Evolutionary conservation across 306 rosid species (phyloP), one percentile per base, ranked within the genome.

Genomic region (Cicer judaicum): DNA sequence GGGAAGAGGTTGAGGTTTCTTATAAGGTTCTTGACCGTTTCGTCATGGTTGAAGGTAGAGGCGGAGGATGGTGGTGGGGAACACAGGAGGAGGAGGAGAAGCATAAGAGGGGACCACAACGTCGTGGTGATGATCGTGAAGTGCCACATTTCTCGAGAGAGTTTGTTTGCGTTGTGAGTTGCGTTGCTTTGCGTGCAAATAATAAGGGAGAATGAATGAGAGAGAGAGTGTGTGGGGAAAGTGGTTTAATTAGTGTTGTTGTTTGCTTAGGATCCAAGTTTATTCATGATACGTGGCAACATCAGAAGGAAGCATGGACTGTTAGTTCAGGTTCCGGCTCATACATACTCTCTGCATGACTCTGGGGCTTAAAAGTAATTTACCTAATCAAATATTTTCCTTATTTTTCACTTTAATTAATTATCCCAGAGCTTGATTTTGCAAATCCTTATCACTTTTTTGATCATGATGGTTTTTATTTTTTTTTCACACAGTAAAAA

Each of bases 1-100:
- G 98, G 98, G 70, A 91, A 93, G 61, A 93, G 85, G 64, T 93
- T 93, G 50, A 93, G 87, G 54, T 77, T 89, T 7, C 84, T 70
- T 78, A 93, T 89, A 5, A 93, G 84, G 75, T 85, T 74, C 79
- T 84, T 7, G 8, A 6, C 54, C 0, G 1, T 8, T 29, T 29
- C 36, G 0, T 44, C 71, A 7, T 19, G 3, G 54, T 65, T 43
- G 40, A 47, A 12, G 4, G 9, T 64, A 12, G 34, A 0, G 54
- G 60, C 70, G 54, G 78, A 79, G 55, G 86, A 66, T 9, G 87
- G 72, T 62, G 71, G 80, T 42, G 77, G 19, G 6, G 44, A 60
- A 7, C 11, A 16, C 39, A 84, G 13, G 56, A 86, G 40, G 9
- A 80, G 50, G 3, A 75, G 13, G 9, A 60, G 7, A 34, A 65